A percentile compares a stretch with the other conserved stretches of the same genome.
phyloP scores from a whole-genome alignment of 2,329 filamentous ascomycete species.

The Xylaria sp. region DNA sequence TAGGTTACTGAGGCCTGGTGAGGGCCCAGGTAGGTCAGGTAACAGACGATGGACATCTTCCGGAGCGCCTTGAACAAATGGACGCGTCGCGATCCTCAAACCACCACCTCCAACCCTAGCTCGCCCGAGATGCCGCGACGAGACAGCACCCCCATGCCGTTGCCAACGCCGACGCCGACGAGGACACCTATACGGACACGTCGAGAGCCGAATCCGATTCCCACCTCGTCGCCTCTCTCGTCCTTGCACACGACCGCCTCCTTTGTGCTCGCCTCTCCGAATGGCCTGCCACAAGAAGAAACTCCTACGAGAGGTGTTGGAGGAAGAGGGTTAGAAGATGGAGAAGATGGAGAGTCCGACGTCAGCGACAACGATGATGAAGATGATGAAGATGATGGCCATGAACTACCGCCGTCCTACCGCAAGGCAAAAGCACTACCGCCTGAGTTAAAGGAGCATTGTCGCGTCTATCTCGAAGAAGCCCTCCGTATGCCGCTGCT shows the following conservation, averaged over 20 bases:
- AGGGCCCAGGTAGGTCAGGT: neutral
- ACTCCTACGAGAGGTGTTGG: neutral
- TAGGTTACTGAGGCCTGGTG: neutral
- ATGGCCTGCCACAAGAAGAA: neutral
- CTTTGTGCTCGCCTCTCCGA: slow-evolving; percentile 8
- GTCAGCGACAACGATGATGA: neutral
- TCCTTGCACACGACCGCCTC: slow-evolving; percentile 25
- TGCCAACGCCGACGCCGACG: neutral
- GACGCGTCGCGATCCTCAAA: slow-evolving; percentile 31
- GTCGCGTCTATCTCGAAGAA: slow-evolving; percentile 80
- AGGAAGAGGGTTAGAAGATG: neutral
- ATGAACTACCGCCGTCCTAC: slow-evolving; percentile 53
- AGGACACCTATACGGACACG: neutral
- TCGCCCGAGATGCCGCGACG: slow-evolving; percentile 29
- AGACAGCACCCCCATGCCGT: slow-evolving; percentile 13
- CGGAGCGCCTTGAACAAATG: slow-evolving; percentile 30
- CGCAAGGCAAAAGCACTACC: slow-evolving; percentile 67
- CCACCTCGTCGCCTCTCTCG: slow-evolving; percentile 32
- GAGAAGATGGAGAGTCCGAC: neutral
- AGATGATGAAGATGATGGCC: neutral
- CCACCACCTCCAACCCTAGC: neutral
- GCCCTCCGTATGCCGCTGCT: slow-evolving; percentile 66
- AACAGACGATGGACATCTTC: slow-evolving; percentile 25
- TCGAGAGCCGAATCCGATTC: neutral
- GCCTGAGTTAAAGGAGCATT: slow-evolving; percentile 72